A percentile compares a stretch with the other conserved stretches of the same genome.
These are phyloP conservation scores for Karstenula rhodostoma DNA, from an alignment of 2,329 filamentous ascomycete species.

Conservation along the genomic window DNA sequence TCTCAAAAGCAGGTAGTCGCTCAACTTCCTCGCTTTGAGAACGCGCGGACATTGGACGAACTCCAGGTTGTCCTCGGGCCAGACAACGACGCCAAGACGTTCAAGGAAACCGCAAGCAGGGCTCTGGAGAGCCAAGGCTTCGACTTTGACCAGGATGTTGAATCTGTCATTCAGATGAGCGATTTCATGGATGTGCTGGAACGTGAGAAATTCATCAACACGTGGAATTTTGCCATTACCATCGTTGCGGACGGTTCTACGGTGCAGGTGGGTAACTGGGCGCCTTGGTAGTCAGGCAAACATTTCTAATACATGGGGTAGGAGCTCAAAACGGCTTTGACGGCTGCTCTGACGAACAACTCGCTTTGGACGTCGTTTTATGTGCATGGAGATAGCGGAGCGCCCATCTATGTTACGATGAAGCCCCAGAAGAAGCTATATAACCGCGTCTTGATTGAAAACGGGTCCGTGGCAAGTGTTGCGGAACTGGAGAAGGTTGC, in stretches of 20 bases:
- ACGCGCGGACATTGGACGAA: slow-evolving; percentile 4
- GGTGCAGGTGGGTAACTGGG: slow-evolving; percentile 4
- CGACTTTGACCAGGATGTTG: slow-evolving; percentile 7
- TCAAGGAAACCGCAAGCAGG: slow-evolving; percentile 4
- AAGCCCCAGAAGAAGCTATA: slow-evolving; percentile 10
- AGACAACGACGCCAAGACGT: slow-evolving; percentile 1
- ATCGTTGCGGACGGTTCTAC: slow-evolving; percentile 9
- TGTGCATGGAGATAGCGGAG: background rate
- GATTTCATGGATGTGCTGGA: slow-evolving; percentile 8
- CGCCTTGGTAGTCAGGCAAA: background rate
- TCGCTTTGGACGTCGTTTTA: slow-evolving; percentile 2
- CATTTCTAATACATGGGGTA: background rate
- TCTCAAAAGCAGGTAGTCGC: background rate
- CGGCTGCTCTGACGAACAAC: slow-evolving; percentile 8
- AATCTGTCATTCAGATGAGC: slow-evolving; percentile 9
- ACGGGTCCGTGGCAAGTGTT: slow-evolving; percentile 5
- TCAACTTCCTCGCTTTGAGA: background rate
- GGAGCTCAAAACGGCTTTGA: slow-evolving; percentile 7
- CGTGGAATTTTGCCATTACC: slow-evolving; percentile 10
- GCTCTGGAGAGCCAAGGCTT: slow-evolving; percentile 8
- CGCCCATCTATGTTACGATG: slow-evolving; percentile 8
- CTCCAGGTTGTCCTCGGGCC: slow-evolving; percentile 6
- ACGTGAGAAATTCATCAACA: slow-evolving; percentile 1
- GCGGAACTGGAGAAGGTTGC: slow-evolving; percentile 5
- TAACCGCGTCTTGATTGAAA: background rate